A percentile compares a stretch with the other conserved stretches of the same genome.
Evolutionary conservation across 345 rosid species (phyloP).

Genomic region (Mallotus nudiflorus): DNA sequence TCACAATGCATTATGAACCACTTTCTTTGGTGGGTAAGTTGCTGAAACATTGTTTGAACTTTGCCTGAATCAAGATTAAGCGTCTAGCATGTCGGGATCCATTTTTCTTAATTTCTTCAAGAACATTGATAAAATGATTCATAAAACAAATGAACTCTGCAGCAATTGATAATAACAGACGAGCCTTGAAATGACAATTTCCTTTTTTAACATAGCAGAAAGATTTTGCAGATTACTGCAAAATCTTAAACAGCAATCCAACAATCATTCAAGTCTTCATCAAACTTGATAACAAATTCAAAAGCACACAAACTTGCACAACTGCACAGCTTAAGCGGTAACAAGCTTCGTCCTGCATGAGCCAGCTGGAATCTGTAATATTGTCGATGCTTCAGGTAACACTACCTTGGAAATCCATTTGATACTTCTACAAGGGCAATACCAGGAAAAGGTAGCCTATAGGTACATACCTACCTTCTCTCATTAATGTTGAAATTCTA

Average conservation of each 20-base stretch:
- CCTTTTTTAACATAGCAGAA: not conserved
- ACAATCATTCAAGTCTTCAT: slow-evolving; percentile 9
- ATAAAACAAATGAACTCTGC: not conserved
- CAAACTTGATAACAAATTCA: slow-evolving; percentile 10
- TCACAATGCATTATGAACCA: too few relatives aligned
- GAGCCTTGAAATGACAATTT: not conserved
- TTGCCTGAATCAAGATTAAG: too few relatives aligned
- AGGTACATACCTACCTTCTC: not conserved
- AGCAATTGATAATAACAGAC: not conserved
- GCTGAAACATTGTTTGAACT: too few relatives aligned
- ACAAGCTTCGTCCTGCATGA: not conserved
- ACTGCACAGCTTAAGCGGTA: not conserved
- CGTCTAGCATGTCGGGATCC: too few relatives aligned
- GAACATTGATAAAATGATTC: not conserved
- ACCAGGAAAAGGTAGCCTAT: not conserved
- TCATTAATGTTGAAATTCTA: not conserved
- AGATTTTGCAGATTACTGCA: slow-evolving; percentile 1
- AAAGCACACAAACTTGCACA: not conserved
- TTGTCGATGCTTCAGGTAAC: not conserved
- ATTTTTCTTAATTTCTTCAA: not conserved
- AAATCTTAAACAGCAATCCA: not conserved
- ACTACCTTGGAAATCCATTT: not conserved
- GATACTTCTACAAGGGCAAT: not conserved
- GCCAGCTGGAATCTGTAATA: not conserved
- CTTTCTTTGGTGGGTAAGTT: too few relatives aligned